These are phyloP conservation scores for Solanum bukasovii DNA, from an alignment of 257 asterid species.

Conservation along the genomic window DNA sequence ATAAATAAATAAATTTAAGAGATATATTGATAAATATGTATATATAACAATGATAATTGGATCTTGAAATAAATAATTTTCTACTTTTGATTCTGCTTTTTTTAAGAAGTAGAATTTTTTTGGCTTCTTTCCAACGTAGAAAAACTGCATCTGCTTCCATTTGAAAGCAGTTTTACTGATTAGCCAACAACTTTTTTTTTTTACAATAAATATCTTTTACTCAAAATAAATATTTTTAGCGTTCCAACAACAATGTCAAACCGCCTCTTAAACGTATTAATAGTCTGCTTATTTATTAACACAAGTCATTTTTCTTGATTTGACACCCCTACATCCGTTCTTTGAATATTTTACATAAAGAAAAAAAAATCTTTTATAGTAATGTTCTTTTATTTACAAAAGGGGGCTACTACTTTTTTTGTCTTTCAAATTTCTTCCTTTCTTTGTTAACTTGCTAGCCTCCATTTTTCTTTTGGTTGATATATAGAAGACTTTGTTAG, in stretches of 20 bases:
- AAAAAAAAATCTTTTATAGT: not conserved
- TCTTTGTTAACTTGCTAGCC: not conserved
- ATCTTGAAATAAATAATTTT: not conserved
- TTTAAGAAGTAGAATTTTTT: too few species aligned
- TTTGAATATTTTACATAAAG: not conserved
- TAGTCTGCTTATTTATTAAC: not conserved
- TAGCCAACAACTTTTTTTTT: too few species aligned
- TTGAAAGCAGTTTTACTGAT: too few species aligned
- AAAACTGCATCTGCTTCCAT: too few species aligned
- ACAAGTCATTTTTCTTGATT: not conserved
- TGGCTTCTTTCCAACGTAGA: too few species aligned
- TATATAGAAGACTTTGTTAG: not conserved
- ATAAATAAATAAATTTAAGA: too few species aligned
- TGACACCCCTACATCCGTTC: not conserved
- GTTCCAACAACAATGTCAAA: too few species aligned
- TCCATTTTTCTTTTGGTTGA: not conserved
- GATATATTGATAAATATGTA: too few species aligned
- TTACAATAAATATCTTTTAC: too few species aligned
- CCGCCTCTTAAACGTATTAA: not conserved
- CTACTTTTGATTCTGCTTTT: too few species aligned
- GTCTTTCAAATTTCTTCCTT: not conserved
- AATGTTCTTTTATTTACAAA: not conserved
- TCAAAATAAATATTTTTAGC: too few species aligned
- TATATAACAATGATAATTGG: too few species aligned
- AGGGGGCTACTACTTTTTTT: not conserved